Base-by-base conservation (phyloP, 2,329 filamentous ascomycete species). In the Fusarium humuli region DNA sequence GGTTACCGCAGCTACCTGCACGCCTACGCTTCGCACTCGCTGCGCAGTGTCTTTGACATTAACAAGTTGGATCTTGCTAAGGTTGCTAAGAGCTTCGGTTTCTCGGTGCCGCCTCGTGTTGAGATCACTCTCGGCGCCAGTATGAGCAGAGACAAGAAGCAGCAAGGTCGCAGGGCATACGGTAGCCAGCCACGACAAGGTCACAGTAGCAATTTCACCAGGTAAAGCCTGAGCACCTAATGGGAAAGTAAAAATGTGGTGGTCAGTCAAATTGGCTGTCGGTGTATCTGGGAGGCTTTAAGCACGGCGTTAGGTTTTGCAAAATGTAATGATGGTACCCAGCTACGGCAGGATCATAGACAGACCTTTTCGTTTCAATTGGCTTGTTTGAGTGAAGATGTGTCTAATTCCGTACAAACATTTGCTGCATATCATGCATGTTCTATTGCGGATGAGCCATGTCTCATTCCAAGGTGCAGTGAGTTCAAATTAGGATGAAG, bases 1-100 rank as follows among this genome's bases (percentile, higher is more conserved):
- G 89, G 93, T 6, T 97, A 96, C 83, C 88, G 93, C 65, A 93
- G 92, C 22, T 99, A 99, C 79, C 87, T 99, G 25, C 94, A 98
- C 79, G 95, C 96, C 1, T 99, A 99, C 78, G 94, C 95, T 23
- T 94, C 91, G 62, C 96, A 84, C 77, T 83, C 82, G 61, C 79
- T 85, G 67, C 82, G 83, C 58, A 83, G 83, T 57, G 82, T 85
- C 20, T 97, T 95, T 77, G 92, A 97, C 77, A 91, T 97, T 65
- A 88, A 94, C 80, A 94, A 94, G 79, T 85, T 97, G 11, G 93
- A 97, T 78, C 84, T 97, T 29, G 87, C 91, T 76, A 95, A 94
- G 82, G 90, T 97, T 12, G 92, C 93, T 47, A 94, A 93, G 85
- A 88, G 90, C 73, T 97, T 96, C 77, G 93, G 93, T 0, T 97